These are phyloP conservation scores for Diphasiastrum complanatum DNA, from an alignment of 83 land plant species.

Conservation along the genomic window DNA sequence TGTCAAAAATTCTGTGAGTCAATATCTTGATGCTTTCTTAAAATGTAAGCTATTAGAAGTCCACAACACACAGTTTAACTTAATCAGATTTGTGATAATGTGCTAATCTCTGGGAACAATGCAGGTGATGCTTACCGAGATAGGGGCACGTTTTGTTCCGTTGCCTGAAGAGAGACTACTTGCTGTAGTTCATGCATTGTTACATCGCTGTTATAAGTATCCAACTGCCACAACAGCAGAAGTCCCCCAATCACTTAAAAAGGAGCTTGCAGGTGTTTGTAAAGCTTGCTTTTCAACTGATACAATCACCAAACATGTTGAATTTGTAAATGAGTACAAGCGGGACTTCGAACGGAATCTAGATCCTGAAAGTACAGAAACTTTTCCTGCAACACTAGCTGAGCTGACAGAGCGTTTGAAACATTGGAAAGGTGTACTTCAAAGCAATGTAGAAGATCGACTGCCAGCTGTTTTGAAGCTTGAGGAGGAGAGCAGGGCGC, in stretches of 20 bases:
- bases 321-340: conserved; percentile 95
- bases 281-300: conserved; percentile 96
- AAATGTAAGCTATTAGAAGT: too few species aligned
- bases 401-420: conserved; percentile 90
- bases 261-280: conserved; percentile 98
- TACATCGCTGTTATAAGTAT: conserved; percentile 97
- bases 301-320: conserved; percentile 93
- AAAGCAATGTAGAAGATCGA: conserved; percentile 94
- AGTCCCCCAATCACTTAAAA: conserved; percentile 92
- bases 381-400: conserved; percentile 85
- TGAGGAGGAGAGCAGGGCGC: conserved; percentile 87
- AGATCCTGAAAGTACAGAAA: conserved; percentile 85
- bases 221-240: conserved; percentile 99
- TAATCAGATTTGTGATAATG: too few species aligned
- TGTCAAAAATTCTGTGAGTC: too few species aligned
- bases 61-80: too few species aligned
- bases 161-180: conserved; percentile 95
- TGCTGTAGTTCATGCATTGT: conserved; percentile 93
- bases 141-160: conserved; percentile 97
- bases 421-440: conserved; percentile 93
- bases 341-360: conserved; percentile 95
- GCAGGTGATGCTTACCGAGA: conserved; percentile 83
- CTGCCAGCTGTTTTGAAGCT: conserved; percentile 94
- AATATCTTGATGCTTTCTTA: too few species aligned
- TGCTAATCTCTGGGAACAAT: conserved; percentile 5